Conservation (phyloP, 139 green algal genomes). For the Chlorella vulgaris region DNA sequence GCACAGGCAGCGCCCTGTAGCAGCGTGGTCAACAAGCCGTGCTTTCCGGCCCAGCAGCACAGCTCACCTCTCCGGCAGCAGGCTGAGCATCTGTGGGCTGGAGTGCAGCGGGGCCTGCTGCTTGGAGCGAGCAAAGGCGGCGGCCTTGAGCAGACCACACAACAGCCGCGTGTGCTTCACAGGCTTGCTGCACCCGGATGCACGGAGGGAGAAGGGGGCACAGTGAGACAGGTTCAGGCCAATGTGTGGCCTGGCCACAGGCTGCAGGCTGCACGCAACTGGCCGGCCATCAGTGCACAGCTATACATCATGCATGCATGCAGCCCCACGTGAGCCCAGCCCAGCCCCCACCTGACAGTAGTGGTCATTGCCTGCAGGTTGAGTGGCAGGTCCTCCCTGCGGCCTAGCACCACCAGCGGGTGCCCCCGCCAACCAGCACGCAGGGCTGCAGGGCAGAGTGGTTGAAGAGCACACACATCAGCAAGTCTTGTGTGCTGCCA, state of each 20-base stretch:
- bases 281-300: neutral
- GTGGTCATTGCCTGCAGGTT: conserved; percentile 30
- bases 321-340: neutral
- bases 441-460: conserved; percentile 28
- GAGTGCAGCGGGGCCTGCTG: conserved; percentile 41
- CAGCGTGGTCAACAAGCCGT: too few species aligned
- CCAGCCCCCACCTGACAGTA: conserved; percentile 28
- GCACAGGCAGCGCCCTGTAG: too few species aligned
- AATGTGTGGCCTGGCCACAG: neutral
- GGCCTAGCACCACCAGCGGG: conserved; percentile 64
- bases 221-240: neutral
- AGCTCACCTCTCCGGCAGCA: conserved; percentile 16
- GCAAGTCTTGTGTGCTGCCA: neutral
- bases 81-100: conserved; percentile 12
- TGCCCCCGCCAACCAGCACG: conserved; percentile 57
- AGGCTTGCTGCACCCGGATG: conserved; percentile 21
- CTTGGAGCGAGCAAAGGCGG: conserved; percentile 32
- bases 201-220: neutral
- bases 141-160: conserved; percentile 42
- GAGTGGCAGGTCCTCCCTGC: conserved; percentile 41
- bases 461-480: neutral
- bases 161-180: conserved; percentile 40
- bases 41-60: too few species aligned
- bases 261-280: neutral
- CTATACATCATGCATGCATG: neutral